Conservation (phyloP, 768 basidiomycete species). For the Sarcodon aspratus region DNA sequence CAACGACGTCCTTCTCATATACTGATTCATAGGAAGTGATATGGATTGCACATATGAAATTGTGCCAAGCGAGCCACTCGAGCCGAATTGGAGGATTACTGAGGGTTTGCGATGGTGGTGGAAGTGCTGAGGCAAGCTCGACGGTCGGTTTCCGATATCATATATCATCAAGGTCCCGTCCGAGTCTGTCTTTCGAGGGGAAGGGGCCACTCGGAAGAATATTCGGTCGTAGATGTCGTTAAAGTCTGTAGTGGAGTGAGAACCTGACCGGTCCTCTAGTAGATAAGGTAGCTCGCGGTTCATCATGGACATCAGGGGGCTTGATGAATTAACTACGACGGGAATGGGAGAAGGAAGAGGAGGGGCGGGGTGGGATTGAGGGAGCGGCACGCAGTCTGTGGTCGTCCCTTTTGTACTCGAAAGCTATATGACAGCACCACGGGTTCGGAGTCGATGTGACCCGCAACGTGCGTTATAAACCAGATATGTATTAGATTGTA, state of each 20-base stretch:
- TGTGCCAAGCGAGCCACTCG: conserved; percentile 46
- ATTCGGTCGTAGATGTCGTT: conserved; percentile 72
- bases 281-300: conserved; percentile 34
- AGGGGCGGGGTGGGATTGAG: no score
- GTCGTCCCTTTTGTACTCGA: no score
- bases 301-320: conserved; percentile 8
- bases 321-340: not conserved
- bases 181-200: conserved; percentile 15
- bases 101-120: conserved; percentile 42
- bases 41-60: conserved; percentile 36
- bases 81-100: conserved; percentile 48
- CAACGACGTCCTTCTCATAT: conserved; percentile 49
- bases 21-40: conserved; percentile 49
- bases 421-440: no score
- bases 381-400: no score
- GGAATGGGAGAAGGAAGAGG: not conserved
- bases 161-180: conserved; percentile 40
- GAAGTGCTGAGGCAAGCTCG: conserved; percentile 39
- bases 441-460: no score
- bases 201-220: conserved; percentile 50
- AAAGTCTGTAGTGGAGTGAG: conserved; percentile 45
- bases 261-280: conserved; percentile 60
- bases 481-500: no score
- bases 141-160: conserved; percentile 53
- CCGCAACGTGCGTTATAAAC: no score